Percentiles rank a stretch among this genome's conserved stretches.
Evolutionary conservation across 192 early-diverging fungal genomes (phyloP).

Genomic region (Martensiomyces pterosporus): DNA sequence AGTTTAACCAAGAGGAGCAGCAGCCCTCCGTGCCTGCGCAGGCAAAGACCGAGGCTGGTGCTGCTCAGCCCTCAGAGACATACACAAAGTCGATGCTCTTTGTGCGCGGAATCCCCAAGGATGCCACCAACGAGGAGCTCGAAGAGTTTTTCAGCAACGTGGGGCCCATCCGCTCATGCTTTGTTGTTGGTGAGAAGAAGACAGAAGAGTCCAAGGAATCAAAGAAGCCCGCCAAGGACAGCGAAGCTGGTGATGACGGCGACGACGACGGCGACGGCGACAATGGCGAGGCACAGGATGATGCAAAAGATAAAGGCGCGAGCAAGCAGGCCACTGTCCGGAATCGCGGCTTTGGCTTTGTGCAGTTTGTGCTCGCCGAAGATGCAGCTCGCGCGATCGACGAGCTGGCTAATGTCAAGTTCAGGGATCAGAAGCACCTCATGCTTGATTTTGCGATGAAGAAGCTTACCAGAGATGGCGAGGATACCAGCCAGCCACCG

Average conservation of each 20-base stretch:
- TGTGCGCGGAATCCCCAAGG: constrained; percentile 80
- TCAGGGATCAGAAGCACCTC: constrained; percentile 64
- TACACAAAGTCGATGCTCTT: constrained; percentile 72
- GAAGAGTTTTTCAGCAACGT: constrained; percentile 86
- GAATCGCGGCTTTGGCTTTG: constrained; percentile 91
- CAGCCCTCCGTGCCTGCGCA: constrained; percentile 8
- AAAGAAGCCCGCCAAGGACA: constrained; percentile 21
- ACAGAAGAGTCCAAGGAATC: constrained; percentile 34
- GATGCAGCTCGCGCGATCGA: constrained; percentile 67
- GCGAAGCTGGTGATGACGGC: constrained; percentile 2
- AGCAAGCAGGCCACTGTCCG: constrained; percentile 9
- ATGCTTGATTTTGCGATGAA: constrained; percentile 75
- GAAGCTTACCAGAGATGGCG: constrained; percentile 10
- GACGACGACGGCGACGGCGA: constrained; percentile 1
- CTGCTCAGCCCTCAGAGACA: constrained; percentile 23
- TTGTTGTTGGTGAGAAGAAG: constrained; percentile 69
- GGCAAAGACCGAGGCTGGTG: not conserved
- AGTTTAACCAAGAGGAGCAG: constrained; percentile 62
- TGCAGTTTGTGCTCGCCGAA: constrained; percentile 65
- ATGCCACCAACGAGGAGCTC: constrained; percentile 76
- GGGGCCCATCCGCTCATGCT: constrained; percentile 85
- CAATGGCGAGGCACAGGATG: not conserved
- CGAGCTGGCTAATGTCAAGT: constrained; percentile 71
- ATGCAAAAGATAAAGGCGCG: constrained; percentile 4
- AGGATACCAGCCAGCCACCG: constrained; percentile 5